These are phyloP conservation scores for Ensete glaucum DNA, from an alignment of 176 grass and related monocot species.

Conservation along the genomic window DNA sequence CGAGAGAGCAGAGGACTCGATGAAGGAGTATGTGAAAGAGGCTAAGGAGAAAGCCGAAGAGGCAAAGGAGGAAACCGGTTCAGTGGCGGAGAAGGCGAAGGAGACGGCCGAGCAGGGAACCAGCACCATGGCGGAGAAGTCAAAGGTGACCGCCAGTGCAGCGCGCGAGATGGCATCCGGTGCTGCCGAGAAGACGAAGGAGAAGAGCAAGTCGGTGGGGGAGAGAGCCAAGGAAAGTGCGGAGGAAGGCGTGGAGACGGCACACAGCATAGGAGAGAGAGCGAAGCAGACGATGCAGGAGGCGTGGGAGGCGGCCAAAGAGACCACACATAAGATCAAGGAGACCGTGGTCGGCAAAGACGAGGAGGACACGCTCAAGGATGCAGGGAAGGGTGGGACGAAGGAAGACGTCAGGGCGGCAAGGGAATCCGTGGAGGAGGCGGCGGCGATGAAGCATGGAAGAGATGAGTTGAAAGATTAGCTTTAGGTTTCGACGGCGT, in stretches of 20 bases:
- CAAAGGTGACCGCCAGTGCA: neutral
- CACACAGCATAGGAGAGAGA: conserved; percentile 36
- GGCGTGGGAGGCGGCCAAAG: conserved; percentile 52
- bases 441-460: conserved; percentile 18
- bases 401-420: neutral
- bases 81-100: conserved; percentile 17
- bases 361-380: conserved; percentile 7
- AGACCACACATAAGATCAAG: conserved; percentile 26
- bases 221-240: conserved; percentile 8
- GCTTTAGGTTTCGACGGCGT: too few species aligned
- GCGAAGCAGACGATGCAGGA: conserved; percentile 41
- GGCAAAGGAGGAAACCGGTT: conserved; percentile 26
- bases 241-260: conserved; percentile 38
- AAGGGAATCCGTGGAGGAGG: conserved; percentile 11
- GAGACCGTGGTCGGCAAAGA: conserved; percentile 32
- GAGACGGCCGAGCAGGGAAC: conserved; percentile 11
- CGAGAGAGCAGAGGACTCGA: conserved; percentile 25
- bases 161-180: conserved; percentile 10
- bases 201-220: conserved; percentile 14
- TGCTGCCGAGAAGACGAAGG: conserved; percentile 10
- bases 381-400: neutral
- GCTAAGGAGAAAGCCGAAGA: conserved; percentile 23
- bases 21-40: conserved; percentile 24
- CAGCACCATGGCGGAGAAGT: conserved; percentile 2
- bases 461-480: neutral